Evolutionary conservation across 1,284 basidiomycete genomes (phyloP).

Genomic region (Cerrena zonata): DNA sequence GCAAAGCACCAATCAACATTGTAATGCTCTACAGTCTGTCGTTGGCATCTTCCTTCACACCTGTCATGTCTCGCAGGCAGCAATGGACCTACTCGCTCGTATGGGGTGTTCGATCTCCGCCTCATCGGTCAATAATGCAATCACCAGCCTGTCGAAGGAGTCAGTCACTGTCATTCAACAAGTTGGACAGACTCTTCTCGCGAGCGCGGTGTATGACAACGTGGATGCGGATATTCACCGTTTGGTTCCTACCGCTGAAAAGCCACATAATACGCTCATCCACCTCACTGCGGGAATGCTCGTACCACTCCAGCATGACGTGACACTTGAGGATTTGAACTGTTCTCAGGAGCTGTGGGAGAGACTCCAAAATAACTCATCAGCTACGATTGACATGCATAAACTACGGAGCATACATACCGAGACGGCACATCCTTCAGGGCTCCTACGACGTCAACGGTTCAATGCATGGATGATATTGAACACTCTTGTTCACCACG

Average conservation of each 20-base stretch:
- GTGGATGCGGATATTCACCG: not conserved
- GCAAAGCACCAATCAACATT: not conserved
- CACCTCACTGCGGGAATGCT: not conserved
- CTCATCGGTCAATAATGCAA: not conserved
- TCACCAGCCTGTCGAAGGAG: not conserved
- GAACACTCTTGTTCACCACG: slow-evolving; percentile 4
- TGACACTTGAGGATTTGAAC: not conserved
- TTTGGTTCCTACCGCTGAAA: not conserved
- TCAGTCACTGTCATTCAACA: not conserved
- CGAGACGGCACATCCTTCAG: too few species aligned
- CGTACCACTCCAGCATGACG: not conserved
- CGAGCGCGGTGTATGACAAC: not conserved
- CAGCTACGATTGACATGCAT: not conserved
- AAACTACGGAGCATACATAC: not conserved
- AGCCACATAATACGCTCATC: not conserved
- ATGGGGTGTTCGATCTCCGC: not conserved
- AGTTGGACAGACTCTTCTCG: not conserved
- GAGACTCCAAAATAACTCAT: too few species aligned
- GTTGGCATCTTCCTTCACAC: not conserved
- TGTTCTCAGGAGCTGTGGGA: not conserved
- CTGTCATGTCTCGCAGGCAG: not conserved
- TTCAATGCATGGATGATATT: slow-evolving; percentile 3
- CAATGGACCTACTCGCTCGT: not conserved
- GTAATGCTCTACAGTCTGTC: not conserved
- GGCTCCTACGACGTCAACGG: not conserved